These are phyloP conservation scores for Rhodotorula sp. DNA, from an alignment of 1,284 basidiomycete genomes.

Conservation along the genomic window DNA sequence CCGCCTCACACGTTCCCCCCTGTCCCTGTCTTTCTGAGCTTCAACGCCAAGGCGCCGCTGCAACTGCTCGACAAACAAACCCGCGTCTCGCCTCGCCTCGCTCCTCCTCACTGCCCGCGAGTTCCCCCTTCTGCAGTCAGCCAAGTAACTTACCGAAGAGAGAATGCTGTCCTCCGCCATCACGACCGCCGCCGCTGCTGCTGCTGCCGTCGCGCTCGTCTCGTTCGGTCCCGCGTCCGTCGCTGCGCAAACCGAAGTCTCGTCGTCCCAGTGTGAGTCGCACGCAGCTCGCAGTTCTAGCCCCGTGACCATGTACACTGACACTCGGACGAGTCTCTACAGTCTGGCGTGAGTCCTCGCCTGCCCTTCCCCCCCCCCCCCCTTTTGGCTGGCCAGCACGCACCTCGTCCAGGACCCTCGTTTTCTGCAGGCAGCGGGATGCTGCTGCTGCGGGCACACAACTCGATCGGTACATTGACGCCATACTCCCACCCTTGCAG, in stretches of 20 bases:
- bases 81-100: no score
- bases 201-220: not conserved
- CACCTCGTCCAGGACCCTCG: not conserved
- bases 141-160: no score
- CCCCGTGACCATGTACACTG: no score
- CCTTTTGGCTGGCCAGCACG: not conserved
- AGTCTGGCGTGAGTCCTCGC: slow-evolving; percentile 5
- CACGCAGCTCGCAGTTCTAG: no score
- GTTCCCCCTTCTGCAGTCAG: no score
- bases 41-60: no score
- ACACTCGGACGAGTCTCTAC: not conserved
- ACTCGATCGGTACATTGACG: not conserved
- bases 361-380: no score
- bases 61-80: no score
- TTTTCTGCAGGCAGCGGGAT: no score
- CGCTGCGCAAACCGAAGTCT: not conserved
- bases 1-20: no score
- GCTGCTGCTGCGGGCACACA: not conserved
- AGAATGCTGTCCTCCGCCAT: not conserved
- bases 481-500: not conserved
- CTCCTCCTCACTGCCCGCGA: no score
- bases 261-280: slow-evolving; percentile 5
- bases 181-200: not conserved
- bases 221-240: not conserved
- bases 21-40: no score